Evolutionary conservation across 805 yeast species (phyloP).

Genomic region (Komagataella pastoris): DNA sequence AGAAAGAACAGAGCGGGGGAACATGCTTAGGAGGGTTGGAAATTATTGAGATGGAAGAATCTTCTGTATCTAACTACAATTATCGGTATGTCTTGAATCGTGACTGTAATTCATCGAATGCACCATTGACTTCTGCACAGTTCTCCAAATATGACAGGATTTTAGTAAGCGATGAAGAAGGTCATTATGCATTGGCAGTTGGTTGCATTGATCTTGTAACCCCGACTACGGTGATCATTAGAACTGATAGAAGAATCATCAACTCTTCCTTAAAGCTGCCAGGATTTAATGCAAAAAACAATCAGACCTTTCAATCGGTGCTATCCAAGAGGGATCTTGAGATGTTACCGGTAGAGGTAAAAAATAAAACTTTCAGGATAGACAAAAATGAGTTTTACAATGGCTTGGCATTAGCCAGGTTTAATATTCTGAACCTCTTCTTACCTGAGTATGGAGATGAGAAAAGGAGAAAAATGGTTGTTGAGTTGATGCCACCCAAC

Average conservation of each 20-base stretch:
- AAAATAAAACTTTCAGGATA: constrained; percentile 36
- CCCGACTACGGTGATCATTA: constrained; percentile 28
- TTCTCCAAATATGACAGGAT: constrained; percentile 47
- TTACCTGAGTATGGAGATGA: constrained; percentile 30
- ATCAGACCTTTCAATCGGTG: constrained; percentile 41
- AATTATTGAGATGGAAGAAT: constrained; percentile 20
- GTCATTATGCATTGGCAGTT: constrained; percentile 60
- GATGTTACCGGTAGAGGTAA: constrained; percentile 2
- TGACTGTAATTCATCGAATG: constrained; percentile 4
- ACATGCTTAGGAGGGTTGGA: constrained; percentile 39
- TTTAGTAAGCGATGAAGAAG: constrained; percentile 66
- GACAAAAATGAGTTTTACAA: constrained; percentile 72
- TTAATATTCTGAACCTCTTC: constrained; percentile 60
- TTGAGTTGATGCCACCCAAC: constrained; percentile 36
- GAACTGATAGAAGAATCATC: constrained; percentile 38
- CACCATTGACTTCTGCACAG: constrained; percentile 26
- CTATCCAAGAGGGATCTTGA: constrained; percentile 11
- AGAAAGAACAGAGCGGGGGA: constrained; percentile 51
- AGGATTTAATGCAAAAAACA: constrained; percentile 26
- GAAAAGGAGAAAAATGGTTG: constrained; percentile 31
- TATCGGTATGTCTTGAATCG: constrained; percentile 39
- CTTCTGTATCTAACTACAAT: constrained; percentile 8
- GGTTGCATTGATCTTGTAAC: constrained; percentile 41
- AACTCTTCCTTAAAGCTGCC: constrained; percentile 22
- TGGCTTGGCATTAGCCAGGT: constrained; percentile 67